These are phyloP conservation scores for Evernia prunastri DNA, from an alignment of 495 filamentous ascomycete species.

Conservation along the genomic window DNA sequence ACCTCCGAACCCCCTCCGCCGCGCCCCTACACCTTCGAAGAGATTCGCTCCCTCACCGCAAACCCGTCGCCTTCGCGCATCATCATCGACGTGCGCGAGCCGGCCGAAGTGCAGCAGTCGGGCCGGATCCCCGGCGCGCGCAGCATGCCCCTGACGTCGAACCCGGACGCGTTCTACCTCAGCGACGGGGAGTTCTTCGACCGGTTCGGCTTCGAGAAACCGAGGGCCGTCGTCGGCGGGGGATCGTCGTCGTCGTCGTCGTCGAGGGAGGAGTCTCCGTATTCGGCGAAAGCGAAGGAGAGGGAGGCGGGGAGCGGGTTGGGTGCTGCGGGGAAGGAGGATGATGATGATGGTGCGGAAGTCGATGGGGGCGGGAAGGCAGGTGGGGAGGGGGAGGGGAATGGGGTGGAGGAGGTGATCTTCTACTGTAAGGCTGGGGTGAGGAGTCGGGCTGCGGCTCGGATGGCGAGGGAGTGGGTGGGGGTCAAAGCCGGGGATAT, in stretches of 20 bases:
- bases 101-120: conserved; percentile 58
- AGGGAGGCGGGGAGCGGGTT: conserved; percentile 39
- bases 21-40: conserved; percentile 22
- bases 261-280: background rate
- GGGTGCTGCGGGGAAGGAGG: conserved; percentile 27
- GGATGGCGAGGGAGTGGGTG: conserved; percentile 73
- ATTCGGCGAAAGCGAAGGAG: conserved; percentile 30
- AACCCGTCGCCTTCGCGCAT: conserved; percentile 5
- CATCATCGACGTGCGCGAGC: conserved; percentile 76
- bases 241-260: background rate
- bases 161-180: conserved; percentile 73
- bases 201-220: conserved; percentile 61
- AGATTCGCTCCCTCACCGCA: conserved; percentile 6
- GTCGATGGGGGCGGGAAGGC: background rate
- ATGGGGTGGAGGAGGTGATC: conserved; percentile 53
- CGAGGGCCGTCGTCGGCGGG: conserved; percentile 24
- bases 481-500: conserved; percentile 71
- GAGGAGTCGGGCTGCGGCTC: conserved; percentile 70
- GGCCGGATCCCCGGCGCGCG: conserved; percentile 74
- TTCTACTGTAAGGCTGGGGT: conserved; percentile 95
- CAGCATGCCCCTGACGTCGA: conserved; percentile 69
- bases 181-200: conserved; percentile 69
- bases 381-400: conserved; percentile 18
- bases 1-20: conserved; percentile 9
- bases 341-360: background rate